These are phyloP conservation scores for Boletus coccyginus DNA, from an alignment of 768 basidiomycete species.

Conservation along the genomic window DNA sequence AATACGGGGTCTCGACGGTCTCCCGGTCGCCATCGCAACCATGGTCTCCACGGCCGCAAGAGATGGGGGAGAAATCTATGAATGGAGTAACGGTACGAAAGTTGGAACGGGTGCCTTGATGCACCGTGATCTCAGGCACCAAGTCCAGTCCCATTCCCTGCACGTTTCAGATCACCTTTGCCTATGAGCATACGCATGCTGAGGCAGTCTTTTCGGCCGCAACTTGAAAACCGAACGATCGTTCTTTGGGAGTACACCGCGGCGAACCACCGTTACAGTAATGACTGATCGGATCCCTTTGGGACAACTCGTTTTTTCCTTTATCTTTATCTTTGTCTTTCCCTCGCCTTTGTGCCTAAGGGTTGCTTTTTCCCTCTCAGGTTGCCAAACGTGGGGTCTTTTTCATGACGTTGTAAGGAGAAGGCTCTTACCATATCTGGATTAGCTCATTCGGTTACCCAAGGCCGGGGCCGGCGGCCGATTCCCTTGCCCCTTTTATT, in stretches of 20 bases:
- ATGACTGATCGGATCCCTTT: background rate
- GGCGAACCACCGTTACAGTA: background rate
- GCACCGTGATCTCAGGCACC: background rate
- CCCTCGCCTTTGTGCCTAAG: background rate
- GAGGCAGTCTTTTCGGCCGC: background rate
- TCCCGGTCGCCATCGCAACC: conserved; percentile 33
- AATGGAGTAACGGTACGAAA: background rate
- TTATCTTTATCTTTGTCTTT: background rate
- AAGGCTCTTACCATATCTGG: background rate
- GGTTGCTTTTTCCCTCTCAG: background rate
- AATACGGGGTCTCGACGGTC: conserved; percentile 23
- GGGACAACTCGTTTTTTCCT: background rate
- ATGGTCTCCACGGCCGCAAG: conserved; percentile 3
- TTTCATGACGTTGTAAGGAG: background rate
- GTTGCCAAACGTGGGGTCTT: background rate
- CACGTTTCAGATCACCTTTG: conserved; percentile 10
- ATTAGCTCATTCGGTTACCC: background rate
- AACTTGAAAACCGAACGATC: background rate
- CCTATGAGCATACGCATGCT: background rate
- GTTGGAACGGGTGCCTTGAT: background rate
- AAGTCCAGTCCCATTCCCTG: background rate
- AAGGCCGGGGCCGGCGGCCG: background rate
- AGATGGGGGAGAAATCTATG: background rate
- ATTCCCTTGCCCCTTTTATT: background rate
- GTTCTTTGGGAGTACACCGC: background rate